A percentile compares a stretch with the other conserved stretches of the same genome.
Evolutionary conservation across 2,329 filamentous ascomycete species (phyloP).

Genomic region (Colletotrichum limetticola): DNA sequence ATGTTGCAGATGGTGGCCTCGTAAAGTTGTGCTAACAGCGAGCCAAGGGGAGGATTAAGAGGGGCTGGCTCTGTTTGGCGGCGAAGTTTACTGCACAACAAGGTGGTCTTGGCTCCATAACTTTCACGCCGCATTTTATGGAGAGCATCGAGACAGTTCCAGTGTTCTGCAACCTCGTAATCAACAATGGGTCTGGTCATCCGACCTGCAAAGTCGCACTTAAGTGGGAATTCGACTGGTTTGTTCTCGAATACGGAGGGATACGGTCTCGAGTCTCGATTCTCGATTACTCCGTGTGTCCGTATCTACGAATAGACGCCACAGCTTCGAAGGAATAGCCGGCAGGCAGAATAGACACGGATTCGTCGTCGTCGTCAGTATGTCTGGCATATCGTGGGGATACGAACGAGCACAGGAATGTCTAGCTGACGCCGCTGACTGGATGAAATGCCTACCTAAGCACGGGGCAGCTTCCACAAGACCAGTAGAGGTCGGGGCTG

Average conservation of each 20-base stretch:
- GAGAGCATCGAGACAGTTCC: slow-evolving; percentile 19
- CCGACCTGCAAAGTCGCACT: slow-evolving; percentile 20
- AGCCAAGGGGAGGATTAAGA: neutral
- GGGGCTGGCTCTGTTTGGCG: slow-evolving; percentile 18
- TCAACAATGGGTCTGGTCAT: slow-evolving; percentile 30
- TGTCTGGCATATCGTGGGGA: neutral
- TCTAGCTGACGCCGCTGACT: slow-evolving; percentile 7
- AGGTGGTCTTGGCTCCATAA: slow-evolving; percentile 6
- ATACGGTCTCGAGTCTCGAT: neutral
- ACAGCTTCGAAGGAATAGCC: neutral
- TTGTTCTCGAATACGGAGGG: neutral
- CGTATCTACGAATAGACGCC: neutral
- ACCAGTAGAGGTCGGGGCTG: neutral
- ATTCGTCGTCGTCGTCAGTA: slow-evolving; percentile 16
- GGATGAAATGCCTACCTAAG: slow-evolving; percentile 7
- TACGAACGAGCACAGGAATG: slow-evolving; percentile 28
- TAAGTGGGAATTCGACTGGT: slow-evolving; percentile 18
- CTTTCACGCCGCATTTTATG: slow-evolving; percentile 19
- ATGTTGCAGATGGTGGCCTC: slow-evolving; percentile 17
- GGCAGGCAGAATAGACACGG: slow-evolving; percentile 1
- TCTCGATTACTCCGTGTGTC: too few species aligned
- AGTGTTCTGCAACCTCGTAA: slow-evolving; percentile 34
- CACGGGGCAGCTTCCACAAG: neutral
- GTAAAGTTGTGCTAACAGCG: slow-evolving; percentile 12
- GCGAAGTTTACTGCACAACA: slow-evolving; percentile 19